These are phyloP conservation scores for Fibroporia radiculosa DNA, from an alignment of 768 basidiomycete species.

Conservation along the genomic window DNA sequence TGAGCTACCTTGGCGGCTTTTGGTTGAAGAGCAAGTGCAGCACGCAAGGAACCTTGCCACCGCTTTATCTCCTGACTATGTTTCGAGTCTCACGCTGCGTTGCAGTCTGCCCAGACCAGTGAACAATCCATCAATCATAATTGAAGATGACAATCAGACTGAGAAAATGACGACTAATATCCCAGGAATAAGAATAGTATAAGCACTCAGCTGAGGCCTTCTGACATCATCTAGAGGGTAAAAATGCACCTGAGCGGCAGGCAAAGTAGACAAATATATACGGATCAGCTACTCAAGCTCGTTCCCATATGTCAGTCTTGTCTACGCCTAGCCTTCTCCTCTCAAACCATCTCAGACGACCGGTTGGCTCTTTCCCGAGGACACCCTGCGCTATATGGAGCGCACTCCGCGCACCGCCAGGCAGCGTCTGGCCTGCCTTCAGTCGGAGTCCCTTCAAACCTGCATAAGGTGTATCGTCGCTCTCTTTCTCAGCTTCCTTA, in stretches of 20 bases:
- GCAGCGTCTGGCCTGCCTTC: constrained; percentile 47
- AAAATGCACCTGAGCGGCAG: constrained; percentile 2
- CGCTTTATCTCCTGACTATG: too few species aligned
- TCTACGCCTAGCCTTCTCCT: constrained; percentile 25
- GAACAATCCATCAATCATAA: too few species aligned
- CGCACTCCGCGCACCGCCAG: constrained; percentile 50
- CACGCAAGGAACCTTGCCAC: too few species aligned
- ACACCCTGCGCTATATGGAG: constrained; percentile 48
- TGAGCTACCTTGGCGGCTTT: too few species aligned
- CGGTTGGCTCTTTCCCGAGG: constrained; percentile 15
- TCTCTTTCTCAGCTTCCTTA: constrained; percentile 29
- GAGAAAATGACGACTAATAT: too few species aligned
- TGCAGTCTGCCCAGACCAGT: too few species aligned
- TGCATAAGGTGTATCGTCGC: constrained; percentile 7
- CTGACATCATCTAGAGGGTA: too few species aligned
- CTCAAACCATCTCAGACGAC: constrained; percentile 16
- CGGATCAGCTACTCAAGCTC: constrained; percentile 14
- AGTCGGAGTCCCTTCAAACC: constrained; percentile 13
- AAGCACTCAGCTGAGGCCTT: too few species aligned
- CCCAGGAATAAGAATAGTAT: too few species aligned
- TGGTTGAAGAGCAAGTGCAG: too few species aligned
- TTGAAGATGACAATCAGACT: too few species aligned
- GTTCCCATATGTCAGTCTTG: constrained; percentile 17
- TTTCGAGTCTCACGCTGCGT: too few species aligned
- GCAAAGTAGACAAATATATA: constrained; percentile 1